Evolutionary conservation across 2,329 filamentous ascomycete species (phyloP), one percentile per base, ranked within the genome.

Genomic region (Mycosphaerella sp.): DNA sequence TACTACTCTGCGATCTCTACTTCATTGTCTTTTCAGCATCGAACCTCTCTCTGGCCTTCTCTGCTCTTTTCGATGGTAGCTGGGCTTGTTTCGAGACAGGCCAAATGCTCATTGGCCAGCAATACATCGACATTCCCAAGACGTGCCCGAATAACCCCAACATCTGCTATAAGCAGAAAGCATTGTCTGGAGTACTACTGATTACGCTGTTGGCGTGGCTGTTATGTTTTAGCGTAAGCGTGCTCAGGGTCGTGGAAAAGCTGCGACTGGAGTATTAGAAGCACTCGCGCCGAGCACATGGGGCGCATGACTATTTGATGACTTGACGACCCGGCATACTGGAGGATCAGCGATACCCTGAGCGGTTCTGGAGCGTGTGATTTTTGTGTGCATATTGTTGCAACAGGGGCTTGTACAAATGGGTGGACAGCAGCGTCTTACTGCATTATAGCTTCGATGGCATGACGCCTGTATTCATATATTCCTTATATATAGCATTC

Each of bases 11-110:
- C 54, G 93, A 98, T 72, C 78, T 98, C 3, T 85, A 96, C 66
- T 98, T 98, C 69, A 95, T 98, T 66, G 91, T 97, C 41, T 95
- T 98, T 74, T 92, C 95, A 70, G 90, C 91, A 3, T 90, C 91
- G 48, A 97, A 95, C 72, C 80, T 95, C 26, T 87, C 89, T 40
- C 76, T 98, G 59, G 91, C 92, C 1, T 95, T 96, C 69, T 87
- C 89, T 67, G 86, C 89, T 7, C 75, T 96, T 51, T 85, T 78
- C 5, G 80, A 85, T 62, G 74, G 78, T 31, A 76, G 77, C 40
- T 84, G 83, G 68, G 74, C 74, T 6, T 78, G 76, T 61, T 69
- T 62, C 49, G 64, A 56, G 21, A 51, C 61, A 31, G 62, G 60
- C 38, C 39, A 45, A 14, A 32, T 51, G 32, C 53, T 41, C 6